Evolutionary conservation across 768 basidiomycete species (phyloP), one percentile per base, ranked within the genome.

Genomic region (Tephrocybe rancida): DNA sequence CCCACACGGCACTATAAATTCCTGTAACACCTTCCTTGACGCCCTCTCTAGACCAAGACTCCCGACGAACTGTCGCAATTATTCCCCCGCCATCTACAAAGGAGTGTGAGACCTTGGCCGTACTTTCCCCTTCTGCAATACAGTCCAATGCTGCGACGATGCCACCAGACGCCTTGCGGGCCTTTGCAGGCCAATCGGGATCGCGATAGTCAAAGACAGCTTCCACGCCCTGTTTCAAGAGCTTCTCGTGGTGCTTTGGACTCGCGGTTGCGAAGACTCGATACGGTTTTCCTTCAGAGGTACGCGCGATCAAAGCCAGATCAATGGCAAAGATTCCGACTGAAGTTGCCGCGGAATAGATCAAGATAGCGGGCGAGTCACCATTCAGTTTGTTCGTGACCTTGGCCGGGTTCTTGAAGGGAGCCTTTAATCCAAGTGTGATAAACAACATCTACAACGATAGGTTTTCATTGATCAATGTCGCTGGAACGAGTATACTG

Each of bases 281-380:
- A 32, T 65, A 69, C 0, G 60, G 55, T 6, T 62, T 50, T 13
- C 64, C 64, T 16, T 57, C 37, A 11, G 61, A 50, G 0, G 66
- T 69, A 32, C 58, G 62, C 1, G 65, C 37, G 19, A 63, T 53
- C 24, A 57, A 62, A 2, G 63, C 59, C 1, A 73, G 61, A 46
- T 67, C 56, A 11, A 71, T 57, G 21, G 66, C 52, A 49, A 63
- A 70, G 7, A 71, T 58, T 5, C 71, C 70, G 24, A 72, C 46
- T 10, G 70, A 67, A 1, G 70, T 71, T n/a, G 71, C 44, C 7
- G 59, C 70, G 1, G 70, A 71, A 44, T 71, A 73, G 25, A 71
- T 54, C 1, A 73, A 61, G 26, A 70, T 61, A 4, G 60, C 59
- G 8, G 67, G 67, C 6, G 58, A 29, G 16, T 62, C 56, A 13